phyloP scores from a whole-genome alignment of 495 filamentous ascomycete species.

The Tirmania nivea region DNA sequence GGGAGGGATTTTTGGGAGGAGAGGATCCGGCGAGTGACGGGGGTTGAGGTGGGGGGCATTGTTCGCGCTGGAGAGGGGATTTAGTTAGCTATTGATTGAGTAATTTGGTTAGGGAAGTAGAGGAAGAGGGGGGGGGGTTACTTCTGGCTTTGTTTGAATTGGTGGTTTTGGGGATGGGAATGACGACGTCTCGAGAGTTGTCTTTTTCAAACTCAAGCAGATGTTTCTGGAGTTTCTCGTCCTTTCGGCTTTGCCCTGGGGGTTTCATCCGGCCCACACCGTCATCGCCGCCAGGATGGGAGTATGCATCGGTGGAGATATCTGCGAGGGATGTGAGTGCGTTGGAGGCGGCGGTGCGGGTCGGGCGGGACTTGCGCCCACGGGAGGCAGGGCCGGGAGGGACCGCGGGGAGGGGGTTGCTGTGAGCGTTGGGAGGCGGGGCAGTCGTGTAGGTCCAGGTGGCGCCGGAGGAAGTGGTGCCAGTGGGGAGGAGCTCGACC shows the following conservation, averaged over 20 bases:
- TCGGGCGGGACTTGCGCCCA: background rate
- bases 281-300: slow-evolving; percentile 2
- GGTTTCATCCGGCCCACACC: background rate
- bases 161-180: slow-evolving; percentile 11
- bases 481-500: slow-evolving; percentile 1
- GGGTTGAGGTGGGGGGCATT: background rate
- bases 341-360: slow-evolving; percentile 1
- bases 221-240: slow-evolving; percentile 9
- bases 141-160: background rate
- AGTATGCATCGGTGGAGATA: slow-evolving; percentile 13
- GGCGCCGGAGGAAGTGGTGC: background rate
- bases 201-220: slow-evolving; percentile 18
- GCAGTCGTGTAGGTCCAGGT: slow-evolving; percentile 6
- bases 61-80: too few species aligned
- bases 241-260: background rate
- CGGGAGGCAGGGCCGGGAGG: background rate
- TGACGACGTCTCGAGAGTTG: slow-evolving; percentile 16
- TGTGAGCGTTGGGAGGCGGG: background rate
- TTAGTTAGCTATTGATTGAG: too few species aligned
- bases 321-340: slow-evolving; percentile 7
- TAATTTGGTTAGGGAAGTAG: too few species aligned
- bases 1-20: slow-evolving; percentile 76
- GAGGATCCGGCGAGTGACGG: slow-evolving; percentile 70
- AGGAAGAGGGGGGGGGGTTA: background rate
- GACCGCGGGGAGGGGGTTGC: background rate